phyloP scores from a whole-genome alignment of 805 yeast species.

The Nakazawaea anatomiae region DNA sequence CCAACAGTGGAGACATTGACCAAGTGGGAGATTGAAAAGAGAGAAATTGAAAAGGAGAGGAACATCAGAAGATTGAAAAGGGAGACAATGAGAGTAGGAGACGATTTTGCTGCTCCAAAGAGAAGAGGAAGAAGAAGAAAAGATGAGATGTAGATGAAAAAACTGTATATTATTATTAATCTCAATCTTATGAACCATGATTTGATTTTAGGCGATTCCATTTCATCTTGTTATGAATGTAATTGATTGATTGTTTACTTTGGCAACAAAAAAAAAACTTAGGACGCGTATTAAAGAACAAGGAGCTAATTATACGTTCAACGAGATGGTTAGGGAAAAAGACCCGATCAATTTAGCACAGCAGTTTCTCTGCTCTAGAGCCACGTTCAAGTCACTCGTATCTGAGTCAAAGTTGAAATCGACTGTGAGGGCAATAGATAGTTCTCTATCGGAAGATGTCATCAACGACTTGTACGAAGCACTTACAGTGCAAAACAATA shows the following conservation, averaged over 20 bases:
- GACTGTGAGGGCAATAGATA: neutral
- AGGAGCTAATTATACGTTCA: neutral
- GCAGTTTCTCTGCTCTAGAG: constrained; percentile 7
- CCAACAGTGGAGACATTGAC: constrained; percentile 83
- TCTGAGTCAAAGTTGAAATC: constrained; percentile 3
- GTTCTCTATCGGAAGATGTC: neutral
- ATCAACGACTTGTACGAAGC: constrained; percentile 1
- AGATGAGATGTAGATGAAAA: constrained; percentile 21
- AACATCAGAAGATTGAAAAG: constrained; percentile 88
- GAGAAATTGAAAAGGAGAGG: constrained; percentile 93
- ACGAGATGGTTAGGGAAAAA: neutral
- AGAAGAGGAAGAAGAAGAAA: constrained; percentile 25
- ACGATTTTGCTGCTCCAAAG: constrained; percentile 26
- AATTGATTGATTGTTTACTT: neutral
- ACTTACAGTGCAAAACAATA: constrained; percentile 3
- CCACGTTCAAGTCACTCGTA: constrained; percentile 7
- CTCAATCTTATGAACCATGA: neutral
- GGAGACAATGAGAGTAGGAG: constrained; percentile 74
- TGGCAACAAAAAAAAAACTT: too few relatives aligned
- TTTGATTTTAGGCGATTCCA: neutral
- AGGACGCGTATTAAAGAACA: neutral
- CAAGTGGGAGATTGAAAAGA: constrained; percentile 88
- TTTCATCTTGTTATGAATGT: neutral
- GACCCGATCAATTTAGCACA: constrained; percentile 8
- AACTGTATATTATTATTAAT: neutral